Conservation (phyloP, 2,329 filamentous ascomycete genomes). For the Huntiella savannae region DNA sequence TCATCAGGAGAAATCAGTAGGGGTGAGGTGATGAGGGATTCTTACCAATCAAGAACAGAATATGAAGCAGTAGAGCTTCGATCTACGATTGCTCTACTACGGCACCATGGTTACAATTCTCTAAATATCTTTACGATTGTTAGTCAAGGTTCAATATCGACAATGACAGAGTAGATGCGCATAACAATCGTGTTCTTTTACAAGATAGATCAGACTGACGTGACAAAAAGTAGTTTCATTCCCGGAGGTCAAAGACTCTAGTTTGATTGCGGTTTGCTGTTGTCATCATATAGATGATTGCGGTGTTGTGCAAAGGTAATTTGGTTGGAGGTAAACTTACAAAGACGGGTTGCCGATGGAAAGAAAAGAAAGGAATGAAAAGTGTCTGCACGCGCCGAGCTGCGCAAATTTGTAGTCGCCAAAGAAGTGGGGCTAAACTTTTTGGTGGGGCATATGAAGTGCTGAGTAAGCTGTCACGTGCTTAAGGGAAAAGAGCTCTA, state of each 20-base stretch:
- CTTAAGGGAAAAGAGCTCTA: neutral
- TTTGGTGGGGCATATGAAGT: conserved; percentile 6
- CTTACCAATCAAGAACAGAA: conserved; percentile 10
- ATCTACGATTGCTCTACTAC: conserved; percentile 4
- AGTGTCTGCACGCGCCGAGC: conserved; percentile 2
- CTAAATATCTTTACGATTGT: conserved; percentile 2
- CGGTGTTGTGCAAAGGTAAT: conserved; percentile 8
- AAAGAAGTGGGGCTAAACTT: neutral
- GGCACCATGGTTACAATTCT: conserved; percentile 1
- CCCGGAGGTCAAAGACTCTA: conserved; percentile 90
- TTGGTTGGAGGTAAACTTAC: conserved; percentile 16
- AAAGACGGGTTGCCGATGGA: conserved; percentile 11
- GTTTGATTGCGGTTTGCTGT: conserved; percentile 75
- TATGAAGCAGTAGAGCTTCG: neutral
- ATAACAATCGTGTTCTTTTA: conserved; percentile 5
- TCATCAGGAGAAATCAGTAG: conserved; percentile 27
- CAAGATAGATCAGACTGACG: conserved; percentile 65
- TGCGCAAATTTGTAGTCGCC: conserved; percentile 6
- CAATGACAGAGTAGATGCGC: neutral
- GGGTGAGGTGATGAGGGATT: neutral
- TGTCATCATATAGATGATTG: conserved; percentile 47
- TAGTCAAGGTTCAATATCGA: neutral
- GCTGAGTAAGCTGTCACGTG: conserved; percentile 3
- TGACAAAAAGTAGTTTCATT: conserved; percentile 74
- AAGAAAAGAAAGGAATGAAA: conserved; percentile 12